These are phyloP conservation scores for Annulohypoxylon bovei DNA, from an alignment of 495 filamentous ascomycete species.

Conservation along the genomic window DNA sequence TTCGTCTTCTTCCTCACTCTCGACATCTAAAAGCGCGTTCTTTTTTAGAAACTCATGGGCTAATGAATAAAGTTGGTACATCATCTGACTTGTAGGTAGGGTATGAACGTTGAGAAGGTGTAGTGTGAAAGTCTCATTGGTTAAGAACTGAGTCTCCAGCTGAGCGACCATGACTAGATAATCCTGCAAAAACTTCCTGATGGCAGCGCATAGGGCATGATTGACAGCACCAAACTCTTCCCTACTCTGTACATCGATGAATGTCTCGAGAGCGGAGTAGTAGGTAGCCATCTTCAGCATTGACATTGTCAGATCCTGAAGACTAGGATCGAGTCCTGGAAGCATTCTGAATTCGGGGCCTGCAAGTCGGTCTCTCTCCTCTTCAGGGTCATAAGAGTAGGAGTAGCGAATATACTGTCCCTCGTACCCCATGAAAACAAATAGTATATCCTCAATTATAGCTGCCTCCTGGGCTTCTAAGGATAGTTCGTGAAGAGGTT, in stretches of 20 bases:
- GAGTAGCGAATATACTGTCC: slow-evolving; percentile 93
- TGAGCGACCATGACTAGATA: slow-evolving; percentile 93
- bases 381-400: slow-evolving; percentile 79
- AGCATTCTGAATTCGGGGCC: slow-evolving; percentile 84
- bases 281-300: slow-evolving; percentile 97
- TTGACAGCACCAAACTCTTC: slow-evolving; percentile 97
- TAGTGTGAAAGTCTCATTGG: slow-evolving; percentile 85
- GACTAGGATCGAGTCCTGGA: slow-evolving; percentile 86
- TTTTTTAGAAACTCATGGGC: slow-evolving; percentile 86
- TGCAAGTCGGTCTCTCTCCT: slow-evolving; percentile 84
- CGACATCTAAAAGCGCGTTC: slow-evolving; percentile 88
- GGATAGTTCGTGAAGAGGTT: slow-evolving; percentile 74
- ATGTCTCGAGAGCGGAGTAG: slow-evolving; percentile 88
- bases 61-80: slow-evolving; percentile 85
- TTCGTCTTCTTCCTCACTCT: slow-evolving; percentile 82
- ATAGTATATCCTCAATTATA: slow-evolving; percentile 89
- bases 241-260: slow-evolving; percentile 91
- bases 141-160: slow-evolving; percentile 89
- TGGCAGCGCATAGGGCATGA: slow-evolving; percentile 92
- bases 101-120: slow-evolving; percentile 93
- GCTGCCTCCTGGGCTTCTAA: slow-evolving; percentile 84
- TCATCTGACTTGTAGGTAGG: slow-evolving; percentile 86
- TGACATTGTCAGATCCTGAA: slow-evolving; percentile 84
- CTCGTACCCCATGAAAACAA: slow-evolving; percentile 98
- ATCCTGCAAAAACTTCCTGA: slow-evolving; percentile 89